Evolutionary conservation across 371 early-diverging fungal genomes (phyloP).

Genomic region (Mortierella sp.): DNA sequence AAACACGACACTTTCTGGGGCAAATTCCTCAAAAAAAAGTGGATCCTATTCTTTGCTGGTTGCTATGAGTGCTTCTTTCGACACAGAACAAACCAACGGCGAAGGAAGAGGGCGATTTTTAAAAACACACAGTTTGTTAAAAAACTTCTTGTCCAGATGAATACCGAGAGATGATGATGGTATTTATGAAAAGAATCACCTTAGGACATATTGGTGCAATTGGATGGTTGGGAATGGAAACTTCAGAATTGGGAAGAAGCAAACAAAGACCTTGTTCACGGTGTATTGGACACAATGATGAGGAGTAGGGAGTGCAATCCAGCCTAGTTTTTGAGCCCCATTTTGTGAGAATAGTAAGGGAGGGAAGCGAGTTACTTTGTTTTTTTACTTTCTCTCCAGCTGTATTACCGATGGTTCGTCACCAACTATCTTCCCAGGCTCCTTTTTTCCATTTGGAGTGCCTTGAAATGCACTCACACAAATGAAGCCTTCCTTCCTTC

Average conservation of each 20-base stretch:
- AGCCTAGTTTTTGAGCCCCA: neutral
- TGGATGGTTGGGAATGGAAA: neutral
- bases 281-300: neutral
- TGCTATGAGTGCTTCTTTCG: too few relatives aligned
- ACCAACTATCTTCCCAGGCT: neutral
- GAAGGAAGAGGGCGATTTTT: too few relatives aligned
- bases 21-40: too few relatives aligned
- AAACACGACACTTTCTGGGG: too few relatives aligned
- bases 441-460: neutral
- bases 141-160: too few relatives aligned
- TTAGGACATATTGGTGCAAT: too few relatives aligned
- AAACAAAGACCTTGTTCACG: too few relatives aligned
- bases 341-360: neutral
- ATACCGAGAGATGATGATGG: too few relatives aligned
- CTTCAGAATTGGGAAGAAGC: neutral
- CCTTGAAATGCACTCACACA: neutral
- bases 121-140: too few relatives aligned
- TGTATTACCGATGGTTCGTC: neutral
- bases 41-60: too few relatives aligned
- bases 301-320: neutral
- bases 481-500: neutral
- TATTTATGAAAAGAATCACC: too few relatives aligned
- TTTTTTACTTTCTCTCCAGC: neutral
- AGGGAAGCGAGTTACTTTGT: neutral
- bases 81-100: too few relatives aligned